These are phyloP conservation scores for Bryum argenteum DNA, from an alignment of 225 moss, liverwort and hornwort genomes.

Conservation along the genomic window DNA sequence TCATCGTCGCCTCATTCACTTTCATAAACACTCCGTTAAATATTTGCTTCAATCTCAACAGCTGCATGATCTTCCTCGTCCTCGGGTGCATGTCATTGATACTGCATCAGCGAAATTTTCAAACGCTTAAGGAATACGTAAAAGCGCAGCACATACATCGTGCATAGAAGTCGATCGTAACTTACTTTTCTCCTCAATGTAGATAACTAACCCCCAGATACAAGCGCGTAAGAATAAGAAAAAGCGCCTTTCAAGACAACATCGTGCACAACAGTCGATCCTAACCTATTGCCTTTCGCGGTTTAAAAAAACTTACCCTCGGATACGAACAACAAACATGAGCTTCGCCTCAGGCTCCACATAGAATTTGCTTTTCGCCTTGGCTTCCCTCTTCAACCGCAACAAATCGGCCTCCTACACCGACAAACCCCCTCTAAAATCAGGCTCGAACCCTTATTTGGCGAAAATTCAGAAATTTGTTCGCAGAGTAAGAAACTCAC, in stretches of 20 bases:
- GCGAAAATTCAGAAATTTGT: not conserved
- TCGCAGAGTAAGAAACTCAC: constrained; percentile 23
- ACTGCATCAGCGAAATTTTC: not conserved
- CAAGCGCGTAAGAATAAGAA: no score
- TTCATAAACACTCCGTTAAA: constrained; percentile 83
- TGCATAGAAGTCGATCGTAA: no score
- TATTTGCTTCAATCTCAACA: constrained; percentile 60
- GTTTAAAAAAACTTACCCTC: constrained; percentile 42
- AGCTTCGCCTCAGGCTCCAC: constrained; percentile 81
- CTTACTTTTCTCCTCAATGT: no score
- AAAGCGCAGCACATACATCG: no score
- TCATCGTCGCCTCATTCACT: constrained; percentile 70
- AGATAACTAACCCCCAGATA: constrained; percentile 32
- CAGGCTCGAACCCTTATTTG: not conserved
- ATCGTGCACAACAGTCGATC: not conserved
- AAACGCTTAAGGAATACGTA: not conserved
- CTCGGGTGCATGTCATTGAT: constrained; percentile 73
- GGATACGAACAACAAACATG: constrained; percentile 79
- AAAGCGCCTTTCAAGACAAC: no score
- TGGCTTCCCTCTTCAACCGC: constrained; percentile 73
- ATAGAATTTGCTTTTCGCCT: constrained; percentile 67
- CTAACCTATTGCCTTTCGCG: not conserved
- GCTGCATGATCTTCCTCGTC: constrained; percentile 64
- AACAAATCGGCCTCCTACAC: constrained; percentile 64
- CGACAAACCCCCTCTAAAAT: not conserved